A percentile compares a stretch with the other conserved stretches of the same genome.
These are phyloP conservation scores for Camelina neglecta DNA, from an alignment of 345 rosid genomes.

Conservation along the genomic window DNA sequence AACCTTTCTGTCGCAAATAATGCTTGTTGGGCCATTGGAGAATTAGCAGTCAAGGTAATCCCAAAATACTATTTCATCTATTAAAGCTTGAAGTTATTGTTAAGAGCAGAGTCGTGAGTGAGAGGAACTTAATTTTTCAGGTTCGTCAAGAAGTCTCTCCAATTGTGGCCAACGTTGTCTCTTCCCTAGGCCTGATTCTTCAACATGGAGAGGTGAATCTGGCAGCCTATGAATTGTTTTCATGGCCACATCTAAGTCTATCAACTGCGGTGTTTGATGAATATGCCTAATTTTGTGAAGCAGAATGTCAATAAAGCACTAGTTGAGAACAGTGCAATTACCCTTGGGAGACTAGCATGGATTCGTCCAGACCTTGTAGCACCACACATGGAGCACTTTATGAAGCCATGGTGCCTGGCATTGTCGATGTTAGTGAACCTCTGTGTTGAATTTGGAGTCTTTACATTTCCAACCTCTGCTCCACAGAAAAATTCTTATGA, in stretches of 20 bases:
- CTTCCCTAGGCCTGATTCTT: constrained; percentile 78
- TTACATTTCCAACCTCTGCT: constrained; percentile 5
- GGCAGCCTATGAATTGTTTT: constrained; percentile 8
- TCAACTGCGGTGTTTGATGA: constrained; percentile 21
- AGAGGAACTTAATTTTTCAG: constrained; percentile 51
- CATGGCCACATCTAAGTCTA: constrained; percentile 7
- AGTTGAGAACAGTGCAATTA: constrained; percentile 94
- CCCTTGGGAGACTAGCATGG: constrained; percentile 98
- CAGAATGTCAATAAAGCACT: constrained; percentile 91
- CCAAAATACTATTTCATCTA: constrained; percentile 4
- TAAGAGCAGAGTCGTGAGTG: constrained; percentile 26
- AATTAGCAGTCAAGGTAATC: constrained; percentile 87
- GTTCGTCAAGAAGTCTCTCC: constrained; percentile 93
- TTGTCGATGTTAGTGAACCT: constrained; percentile 71
- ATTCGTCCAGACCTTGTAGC: constrained; percentile 96
- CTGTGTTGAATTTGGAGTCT: constrained; percentile 6
- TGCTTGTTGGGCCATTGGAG: constrained; percentile 99
- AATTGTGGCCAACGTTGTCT: constrained; percentile 69
- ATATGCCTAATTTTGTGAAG: constrained; percentile 24
- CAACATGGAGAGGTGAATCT: constrained; percentile 71
- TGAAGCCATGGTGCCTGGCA: constrained; percentile 95
- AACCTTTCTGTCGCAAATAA: constrained; percentile 89
- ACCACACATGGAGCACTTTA: constrained; percentile 98
- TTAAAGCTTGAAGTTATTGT: constrained; percentile 19
- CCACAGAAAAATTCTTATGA: constrained; percentile 7